Evolutionary conservation across 2,329 filamentous ascomycete species (phyloP).

Genomic region (Aspergillus eucalypticola): DNA sequence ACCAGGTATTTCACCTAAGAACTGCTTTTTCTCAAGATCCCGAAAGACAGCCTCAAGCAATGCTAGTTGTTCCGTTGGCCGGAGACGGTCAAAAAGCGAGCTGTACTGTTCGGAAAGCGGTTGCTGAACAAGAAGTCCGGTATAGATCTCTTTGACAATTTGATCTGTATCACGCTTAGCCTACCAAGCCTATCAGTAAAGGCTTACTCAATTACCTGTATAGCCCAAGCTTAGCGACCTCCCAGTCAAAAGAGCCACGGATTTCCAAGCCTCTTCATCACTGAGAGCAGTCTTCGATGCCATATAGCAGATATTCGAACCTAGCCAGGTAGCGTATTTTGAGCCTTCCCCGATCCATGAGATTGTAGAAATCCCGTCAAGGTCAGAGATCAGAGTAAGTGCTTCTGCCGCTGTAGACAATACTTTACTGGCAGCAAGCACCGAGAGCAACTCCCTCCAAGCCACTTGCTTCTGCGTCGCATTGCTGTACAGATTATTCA

Average conservation of each 20-base stretch:
- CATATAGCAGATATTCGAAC: conserved; percentile 58
- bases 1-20: conserved; percentile 26
- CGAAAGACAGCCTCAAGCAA: conserved; percentile 49
- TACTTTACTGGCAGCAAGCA: conserved; percentile 62
- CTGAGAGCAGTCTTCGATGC: conserved; percentile 43
- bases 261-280: conserved; percentile 34
- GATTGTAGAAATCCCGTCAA: conserved; percentile 25
- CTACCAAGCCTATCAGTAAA: background rate
- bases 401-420: conserved; percentile 60
- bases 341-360: conserved; percentile 67
- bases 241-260: conserved; percentile 50
- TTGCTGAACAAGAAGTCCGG: conserved; percentile 34
- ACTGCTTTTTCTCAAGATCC: conserved; percentile 45
- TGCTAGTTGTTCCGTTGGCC: conserved; percentile 51
- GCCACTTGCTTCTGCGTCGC: conserved; percentile 52
- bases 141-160: conserved; percentile 43
- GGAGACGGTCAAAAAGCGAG: conserved; percentile 45
- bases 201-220: conserved; percentile 53
- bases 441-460: conserved; percentile 64
- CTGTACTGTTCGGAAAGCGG: conserved; percentile 33
- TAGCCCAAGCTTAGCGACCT: conserved; percentile 72
- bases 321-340: conserved; percentile 71
- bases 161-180: conserved; percentile 36
- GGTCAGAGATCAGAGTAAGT: conserved; percentile 40
- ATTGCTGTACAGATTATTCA: conserved; percentile 42